Percentiles rank a stretch among this genome's conserved stretches.
phyloP scores from a whole-genome alignment of 441 rosid species.

The Flueggea neowawraea region DNA sequence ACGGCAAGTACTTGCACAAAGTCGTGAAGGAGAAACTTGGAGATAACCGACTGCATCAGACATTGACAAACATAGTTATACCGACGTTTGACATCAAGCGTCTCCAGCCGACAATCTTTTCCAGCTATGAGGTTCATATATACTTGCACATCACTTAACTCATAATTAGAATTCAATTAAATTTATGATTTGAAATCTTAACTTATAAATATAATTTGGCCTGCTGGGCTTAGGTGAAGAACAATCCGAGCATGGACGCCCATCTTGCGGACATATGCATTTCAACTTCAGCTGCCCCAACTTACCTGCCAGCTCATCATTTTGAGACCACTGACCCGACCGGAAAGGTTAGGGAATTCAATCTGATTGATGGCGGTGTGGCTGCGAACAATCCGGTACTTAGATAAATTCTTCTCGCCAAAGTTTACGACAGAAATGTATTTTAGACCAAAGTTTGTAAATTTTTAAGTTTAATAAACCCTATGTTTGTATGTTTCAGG shows the following conservation, averaged over 20 bases:
- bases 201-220: background rate
- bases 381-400: slow-evolving; percentile 64
- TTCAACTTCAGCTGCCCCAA: slow-evolving; percentile 80
- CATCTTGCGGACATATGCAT: slow-evolving; percentile 56
- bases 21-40: slow-evolving; percentile 32
- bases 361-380: slow-evolving; percentile 71
- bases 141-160: background rate
- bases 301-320: slow-evolving; percentile 69
- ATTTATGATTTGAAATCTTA: too few relatives aligned
- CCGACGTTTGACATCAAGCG: slow-evolving; percentile 47
- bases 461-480: background rate
- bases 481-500: slow-evolving; percentile 10
- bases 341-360: slow-evolving; percentile 35
- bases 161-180: too few relatives aligned
- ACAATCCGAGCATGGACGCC: slow-evolving; percentile 38
- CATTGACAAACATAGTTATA: slow-evolving; percentile 40
- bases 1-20: slow-evolving; percentile 25
- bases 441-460: background rate
- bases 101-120: slow-evolving; percentile 46
- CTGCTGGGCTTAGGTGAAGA: slow-evolving; percentile 30
- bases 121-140: slow-evolving; percentile 34
- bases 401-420: background rate
- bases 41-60: slow-evolving; percentile 23
- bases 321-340: slow-evolving; percentile 35
- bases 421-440: background rate